phyloP scores from a whole-genome alignment of 805 yeast species.

The Cephaloascus albidus region DNA sequence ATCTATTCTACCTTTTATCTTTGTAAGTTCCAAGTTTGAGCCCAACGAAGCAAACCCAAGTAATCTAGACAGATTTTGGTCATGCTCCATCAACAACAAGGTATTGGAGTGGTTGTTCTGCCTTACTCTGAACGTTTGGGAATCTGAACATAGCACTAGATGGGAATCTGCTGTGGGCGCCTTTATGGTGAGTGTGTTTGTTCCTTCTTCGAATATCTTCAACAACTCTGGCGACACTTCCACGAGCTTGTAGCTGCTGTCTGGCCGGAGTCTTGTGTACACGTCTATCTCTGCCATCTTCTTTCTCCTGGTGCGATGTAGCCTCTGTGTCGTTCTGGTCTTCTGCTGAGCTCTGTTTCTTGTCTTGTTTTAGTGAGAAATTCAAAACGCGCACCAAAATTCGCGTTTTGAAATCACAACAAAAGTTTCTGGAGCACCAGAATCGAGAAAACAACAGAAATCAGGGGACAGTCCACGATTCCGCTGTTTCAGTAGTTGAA shows the following conservation, averaged over 20 bases:
- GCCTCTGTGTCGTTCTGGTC: too few species aligned
- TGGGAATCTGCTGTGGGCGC: conserved; percentile 20
- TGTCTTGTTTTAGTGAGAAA: too few species aligned
- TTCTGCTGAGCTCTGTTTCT: too few species aligned
- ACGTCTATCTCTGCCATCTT: too few species aligned
- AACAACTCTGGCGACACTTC: conserved; percentile 45
- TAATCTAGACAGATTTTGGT: conserved; percentile 3
- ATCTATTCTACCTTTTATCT: conserved; percentile 17
- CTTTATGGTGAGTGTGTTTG: conserved; percentile 16
- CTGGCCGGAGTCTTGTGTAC: conserved; percentile 14
- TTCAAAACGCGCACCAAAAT: too few species aligned
- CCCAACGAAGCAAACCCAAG: conserved; percentile 14
- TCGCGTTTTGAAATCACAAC: too few species aligned
- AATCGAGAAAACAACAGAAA: too few species aligned
- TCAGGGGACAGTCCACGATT: too few species aligned
- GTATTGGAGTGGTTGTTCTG: conserved; percentile 87
- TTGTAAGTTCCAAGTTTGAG: conserved; percentile 25
- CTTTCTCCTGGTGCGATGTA: too few species aligned
- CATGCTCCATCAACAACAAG: conserved; percentile 40
- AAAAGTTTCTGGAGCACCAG: too few species aligned
- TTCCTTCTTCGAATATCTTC: conserved; percentile 17
- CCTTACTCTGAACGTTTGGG: conserved; percentile 53
- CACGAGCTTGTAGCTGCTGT: conserved; percentile 33
- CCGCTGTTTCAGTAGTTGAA: too few species aligned
- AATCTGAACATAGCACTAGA: conserved; percentile 53